Evolutionary conservation across 441 rosid species (phyloP).

Genomic region (Syzygium malaccense): DNA sequence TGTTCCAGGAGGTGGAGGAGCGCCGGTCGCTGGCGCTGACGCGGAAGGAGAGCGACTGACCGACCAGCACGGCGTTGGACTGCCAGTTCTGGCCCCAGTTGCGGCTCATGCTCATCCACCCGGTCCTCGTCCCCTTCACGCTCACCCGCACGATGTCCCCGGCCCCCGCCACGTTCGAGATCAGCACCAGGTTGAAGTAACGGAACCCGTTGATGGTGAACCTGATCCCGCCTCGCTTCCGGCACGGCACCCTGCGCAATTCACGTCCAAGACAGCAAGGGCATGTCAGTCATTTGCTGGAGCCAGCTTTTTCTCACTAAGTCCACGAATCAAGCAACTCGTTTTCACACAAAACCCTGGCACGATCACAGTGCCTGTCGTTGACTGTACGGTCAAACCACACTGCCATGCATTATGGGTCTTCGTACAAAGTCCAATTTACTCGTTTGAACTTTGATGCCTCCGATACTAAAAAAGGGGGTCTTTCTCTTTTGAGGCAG

Average conservation of each 20-base stretch:
- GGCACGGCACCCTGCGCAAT: slow-evolving; percentile 4
- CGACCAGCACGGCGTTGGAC: slow-evolving; percentile 4
- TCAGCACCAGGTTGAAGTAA: slow-evolving; percentile 7
- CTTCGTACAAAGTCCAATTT: background rate
- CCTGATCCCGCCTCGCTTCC: slow-evolving; percentile 8
- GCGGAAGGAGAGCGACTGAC: slow-evolving; percentile 7
- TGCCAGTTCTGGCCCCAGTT: slow-evolving; percentile 15
- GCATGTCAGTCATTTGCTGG: background rate
- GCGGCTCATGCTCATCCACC: slow-evolving; percentile 11
- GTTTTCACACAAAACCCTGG: background rate
- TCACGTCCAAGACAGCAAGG: background rate
- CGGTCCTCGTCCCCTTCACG: slow-evolving; percentile 1
- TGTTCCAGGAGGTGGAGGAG: slow-evolving; percentile 11
- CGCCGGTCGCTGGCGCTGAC: slow-evolving; percentile 7
- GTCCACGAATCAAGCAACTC: background rate
- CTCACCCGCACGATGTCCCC: slow-evolving; percentile 12
- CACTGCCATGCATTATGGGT: background rate
- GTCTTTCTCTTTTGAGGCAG: background rate
- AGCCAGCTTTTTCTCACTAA: background rate
- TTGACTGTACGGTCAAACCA: background rate
- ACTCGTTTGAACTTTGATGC: background rate
- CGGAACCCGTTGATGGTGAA: slow-evolving; percentile 10
- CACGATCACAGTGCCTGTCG: background rate
- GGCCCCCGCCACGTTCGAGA: slow-evolving; percentile 11
- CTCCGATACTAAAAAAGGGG: background rate